A percentile compares a stretch with the other conserved stretches of the same genome.
These are phyloP conservation scores for Oxytropis ochrocephala DNA, from an alignment of 306 rosid genomes.

Conservation along the genomic window DNA sequence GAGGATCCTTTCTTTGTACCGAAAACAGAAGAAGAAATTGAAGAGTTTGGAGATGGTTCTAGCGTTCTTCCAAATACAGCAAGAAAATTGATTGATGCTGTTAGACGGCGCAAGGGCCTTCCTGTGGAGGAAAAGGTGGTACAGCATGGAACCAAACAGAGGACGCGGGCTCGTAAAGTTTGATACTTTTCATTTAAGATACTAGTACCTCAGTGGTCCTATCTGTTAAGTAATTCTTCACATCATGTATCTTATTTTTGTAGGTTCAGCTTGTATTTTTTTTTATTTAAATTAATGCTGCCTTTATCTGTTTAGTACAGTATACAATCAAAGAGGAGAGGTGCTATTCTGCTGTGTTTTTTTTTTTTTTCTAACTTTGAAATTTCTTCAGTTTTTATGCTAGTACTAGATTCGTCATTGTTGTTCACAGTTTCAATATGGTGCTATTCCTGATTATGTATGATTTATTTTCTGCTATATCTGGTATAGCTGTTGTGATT, in stretches of 20 bases:
- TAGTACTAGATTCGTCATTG: neutral
- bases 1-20: conserved; percentile 95
- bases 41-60: conserved; percentile 94
- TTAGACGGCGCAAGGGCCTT: conserved; percentile 81
- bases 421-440: neutral
- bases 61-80: conserved; percentile 89
- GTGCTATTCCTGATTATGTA: neutral
- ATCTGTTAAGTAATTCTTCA: neutral
- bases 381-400: neutral
- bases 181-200: conserved; percentile 17
- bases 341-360: neutral
- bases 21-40: conserved; percentile 81
- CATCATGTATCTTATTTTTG: neutral
- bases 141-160: conserved; percentile 86
- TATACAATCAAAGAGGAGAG: too few species aligned
- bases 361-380: neutral
- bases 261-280: neutral
- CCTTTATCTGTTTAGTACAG: neutral
- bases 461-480: conserved; percentile 5
- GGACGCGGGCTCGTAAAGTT: conserved; percentile 89
- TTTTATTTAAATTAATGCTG: neutral
- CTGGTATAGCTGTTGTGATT: neutral
- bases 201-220: neutral
- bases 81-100: conserved; percentile 70
- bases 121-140: conserved; percentile 89